Conservation (phyloP, 164 flowering plant genomes). For the Sedum album region DNA sequence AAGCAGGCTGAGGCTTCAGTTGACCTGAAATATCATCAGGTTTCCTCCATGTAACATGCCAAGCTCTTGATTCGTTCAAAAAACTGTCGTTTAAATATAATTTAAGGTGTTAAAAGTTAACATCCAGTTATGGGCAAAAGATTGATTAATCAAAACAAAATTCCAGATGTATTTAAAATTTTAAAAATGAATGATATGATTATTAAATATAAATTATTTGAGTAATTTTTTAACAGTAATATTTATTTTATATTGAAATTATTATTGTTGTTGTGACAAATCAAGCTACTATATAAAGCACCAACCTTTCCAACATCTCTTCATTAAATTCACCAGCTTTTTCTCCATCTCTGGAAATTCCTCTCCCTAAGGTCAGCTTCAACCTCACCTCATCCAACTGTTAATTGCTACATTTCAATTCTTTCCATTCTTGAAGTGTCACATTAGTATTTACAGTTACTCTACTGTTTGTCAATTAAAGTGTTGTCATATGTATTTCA, state of each 20-base stretch:
- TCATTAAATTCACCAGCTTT: neutral
- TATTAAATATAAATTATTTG: too few species aligned
- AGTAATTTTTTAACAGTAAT: too few species aligned
- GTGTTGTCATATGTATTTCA: neutral
- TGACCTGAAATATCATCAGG: neutral
- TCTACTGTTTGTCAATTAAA: neutral
- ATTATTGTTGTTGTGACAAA: too few species aligned
- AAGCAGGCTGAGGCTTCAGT: neutral
- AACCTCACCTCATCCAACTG: too few species aligned
- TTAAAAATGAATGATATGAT: too few species aligned
- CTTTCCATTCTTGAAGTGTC: neutral
- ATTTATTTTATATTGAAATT: too few species aligned
- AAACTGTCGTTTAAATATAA: neutral
- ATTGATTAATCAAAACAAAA: too few species aligned
- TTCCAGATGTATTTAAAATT: too few species aligned
- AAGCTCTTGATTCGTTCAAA: neutral
- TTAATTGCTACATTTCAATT: neutral
- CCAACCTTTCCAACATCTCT: neutral
- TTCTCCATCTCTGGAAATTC: conserved; percentile 2
- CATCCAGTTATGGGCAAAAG: neutral
- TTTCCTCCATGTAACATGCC: neutral
- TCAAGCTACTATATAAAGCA: neutral
- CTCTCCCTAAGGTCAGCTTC: conserved; percentile 8
- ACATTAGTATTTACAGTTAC: neutral
- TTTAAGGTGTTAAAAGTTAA: neutral